Evolutionary conservation across 192 early-diverging fungal species (phyloP).

Genomic region (Umbelopsis vinacea): DNA sequence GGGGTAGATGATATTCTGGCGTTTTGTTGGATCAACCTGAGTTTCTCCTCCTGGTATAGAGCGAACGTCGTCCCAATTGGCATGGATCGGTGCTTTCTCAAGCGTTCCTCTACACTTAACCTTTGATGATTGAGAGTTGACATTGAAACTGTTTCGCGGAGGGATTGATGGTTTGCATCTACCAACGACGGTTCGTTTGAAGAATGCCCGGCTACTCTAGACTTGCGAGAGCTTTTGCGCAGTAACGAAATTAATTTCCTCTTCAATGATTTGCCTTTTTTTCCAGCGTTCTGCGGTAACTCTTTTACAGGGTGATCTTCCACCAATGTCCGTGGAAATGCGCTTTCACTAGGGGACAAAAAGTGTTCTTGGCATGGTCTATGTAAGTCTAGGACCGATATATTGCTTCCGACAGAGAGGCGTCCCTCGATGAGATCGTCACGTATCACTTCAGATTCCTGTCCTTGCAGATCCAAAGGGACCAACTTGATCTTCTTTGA

Average conservation of each 20-base stretch:
- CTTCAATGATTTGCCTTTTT: not conserved
- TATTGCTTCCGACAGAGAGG: not conserved
- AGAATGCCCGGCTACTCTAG: not conserved
- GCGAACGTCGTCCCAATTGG: conserved; percentile 4
- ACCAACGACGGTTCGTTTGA: not conserved
- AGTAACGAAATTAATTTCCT: not conserved
- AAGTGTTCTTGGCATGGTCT: not conserved
- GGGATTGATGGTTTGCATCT: not conserved
- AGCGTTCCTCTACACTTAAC: not conserved
- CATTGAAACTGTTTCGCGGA: conserved; percentile 13
- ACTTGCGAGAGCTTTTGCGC: not conserved
- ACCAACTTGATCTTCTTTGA: not conserved
- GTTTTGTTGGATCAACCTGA: not conserved
- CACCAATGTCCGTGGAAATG: not conserved
- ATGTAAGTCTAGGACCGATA: not conserved
- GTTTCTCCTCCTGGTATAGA: conserved; percentile 10
- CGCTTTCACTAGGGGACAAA: not conserved
- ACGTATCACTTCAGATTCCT: not conserved
- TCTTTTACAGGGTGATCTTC: not conserved
- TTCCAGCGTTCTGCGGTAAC: not conserved
- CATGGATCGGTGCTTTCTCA: conserved; percentile 6
- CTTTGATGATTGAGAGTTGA: not conserved
- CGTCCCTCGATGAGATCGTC: not conserved
- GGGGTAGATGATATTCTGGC: not conserved
- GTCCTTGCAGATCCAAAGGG: conserved; percentile 6